Percentiles rank a stretch among this genome's conserved stretches.
These are phyloP conservation scores for Mortierella sp. DNA, from an alignment of 371 early-diverging fungal genomes.

Conservation along the genomic window DNA sequence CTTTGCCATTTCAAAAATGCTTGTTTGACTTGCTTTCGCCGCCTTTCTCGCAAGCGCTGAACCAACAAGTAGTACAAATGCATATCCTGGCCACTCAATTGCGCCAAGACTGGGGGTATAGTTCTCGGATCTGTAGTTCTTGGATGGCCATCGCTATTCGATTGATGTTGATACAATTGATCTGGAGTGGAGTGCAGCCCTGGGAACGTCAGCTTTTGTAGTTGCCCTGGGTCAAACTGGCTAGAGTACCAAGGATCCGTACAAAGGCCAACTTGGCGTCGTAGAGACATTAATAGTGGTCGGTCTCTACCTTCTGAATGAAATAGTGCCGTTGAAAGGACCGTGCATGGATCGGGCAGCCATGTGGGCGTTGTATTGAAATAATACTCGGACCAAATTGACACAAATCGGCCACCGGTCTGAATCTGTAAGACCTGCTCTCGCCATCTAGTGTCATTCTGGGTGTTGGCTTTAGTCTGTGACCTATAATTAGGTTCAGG, in stretches of 20 bases:
- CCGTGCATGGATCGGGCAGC: slow-evolving; percentile 33
- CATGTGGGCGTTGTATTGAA: slow-evolving; percentile 22
- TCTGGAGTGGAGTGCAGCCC: slow-evolving; percentile 7
- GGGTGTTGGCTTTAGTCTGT: not conserved
- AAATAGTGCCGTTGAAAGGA: slow-evolving; percentile 7
- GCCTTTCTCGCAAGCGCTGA: slow-evolving; percentile 13
- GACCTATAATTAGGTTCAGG: not conserved
- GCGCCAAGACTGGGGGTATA: slow-evolving; percentile 40
- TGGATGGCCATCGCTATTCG: not conserved
- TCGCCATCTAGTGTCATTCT: slow-evolving; percentile 13
- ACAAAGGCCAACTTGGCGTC: not conserved
- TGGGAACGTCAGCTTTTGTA: slow-evolving; percentile 21
- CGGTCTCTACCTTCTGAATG: not conserved
- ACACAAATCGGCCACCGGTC: slow-evolving; percentile 38
- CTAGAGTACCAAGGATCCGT: slow-evolving; percentile 25
- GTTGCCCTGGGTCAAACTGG: slow-evolving; percentile 20
- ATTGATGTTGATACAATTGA: not conserved
- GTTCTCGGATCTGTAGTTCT: not conserved
- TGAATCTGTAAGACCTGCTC: slow-evolving; percentile 30
- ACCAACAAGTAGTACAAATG: slow-evolving; percentile 31
- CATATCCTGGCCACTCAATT: slow-evolving; percentile 38
- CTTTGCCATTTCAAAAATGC: slow-evolving; percentile 28
- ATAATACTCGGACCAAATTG: slow-evolving; percentile 52
- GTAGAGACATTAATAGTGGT: not conserved
- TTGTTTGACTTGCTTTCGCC: slow-evolving; percentile 6